Percentiles rank a stretch among this genome's conserved stretches.
Conservation (phyloP, 768 basidiomycete genomes). For the Boletus vermiculosoides region DNA sequence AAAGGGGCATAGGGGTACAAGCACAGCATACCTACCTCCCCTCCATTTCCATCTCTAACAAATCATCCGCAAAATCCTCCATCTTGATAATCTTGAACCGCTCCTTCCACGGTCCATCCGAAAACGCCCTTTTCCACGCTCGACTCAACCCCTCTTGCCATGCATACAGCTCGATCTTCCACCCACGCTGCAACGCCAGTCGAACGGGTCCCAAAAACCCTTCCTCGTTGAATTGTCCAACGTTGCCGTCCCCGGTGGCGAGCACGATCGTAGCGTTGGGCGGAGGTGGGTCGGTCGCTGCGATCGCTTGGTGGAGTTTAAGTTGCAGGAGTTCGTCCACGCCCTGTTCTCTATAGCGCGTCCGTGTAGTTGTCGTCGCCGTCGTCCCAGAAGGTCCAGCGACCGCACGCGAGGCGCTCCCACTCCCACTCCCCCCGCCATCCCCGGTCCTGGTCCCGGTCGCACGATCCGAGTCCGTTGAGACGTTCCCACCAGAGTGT, state of each 20-base stretch:
- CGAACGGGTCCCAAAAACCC: constrained; percentile 89
- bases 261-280: constrained; percentile 78
- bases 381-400: constrained; percentile 16
- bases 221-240: constrained; percentile 89
- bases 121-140: constrained; percentile 75
- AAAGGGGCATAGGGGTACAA: neutral
- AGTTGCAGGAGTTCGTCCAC: constrained; percentile 94
- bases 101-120: constrained; percentile 42
- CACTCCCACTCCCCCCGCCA: neutral
- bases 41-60: constrained; percentile 44
- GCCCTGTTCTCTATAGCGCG: constrained; percentile 84
- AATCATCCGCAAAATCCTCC: constrained; percentile 63
- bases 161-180: constrained; percentile 93
- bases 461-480: constrained; percentile 28
- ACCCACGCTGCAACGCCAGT: constrained; percentile 83
- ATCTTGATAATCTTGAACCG: constrained; percentile 58
- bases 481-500: constrained; percentile 22
- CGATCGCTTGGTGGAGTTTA: constrained; percentile 85
- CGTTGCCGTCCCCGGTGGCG: constrained; percentile 92
- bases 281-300: constrained; percentile 64
- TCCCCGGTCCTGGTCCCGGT: neutral
- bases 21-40: constrained; percentile 13
- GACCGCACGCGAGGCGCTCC: constrained; percentile 10
- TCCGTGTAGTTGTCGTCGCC: constrained; percentile 33
- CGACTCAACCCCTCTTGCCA: constrained; percentile 85